phyloP scores from a whole-genome alignment of 1,139 yeast species.

The Schizosaccharomyces versatilis region DNA sequence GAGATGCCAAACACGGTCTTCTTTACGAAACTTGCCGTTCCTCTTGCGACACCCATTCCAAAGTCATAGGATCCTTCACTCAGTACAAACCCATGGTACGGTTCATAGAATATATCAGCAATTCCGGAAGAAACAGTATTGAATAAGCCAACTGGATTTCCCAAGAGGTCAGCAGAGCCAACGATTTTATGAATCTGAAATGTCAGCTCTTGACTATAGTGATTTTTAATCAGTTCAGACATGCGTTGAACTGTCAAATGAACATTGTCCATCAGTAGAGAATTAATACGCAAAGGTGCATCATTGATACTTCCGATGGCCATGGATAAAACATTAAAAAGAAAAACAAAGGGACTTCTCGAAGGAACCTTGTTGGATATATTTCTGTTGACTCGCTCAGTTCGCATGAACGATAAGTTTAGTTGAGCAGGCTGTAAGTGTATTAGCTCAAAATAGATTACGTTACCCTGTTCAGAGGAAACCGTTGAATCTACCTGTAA shows the following conservation, averaged over 20 bases:
- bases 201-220: constrained; percentile 78
- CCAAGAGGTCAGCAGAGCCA: constrained; percentile 90
- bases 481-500: constrained; percentile 37
- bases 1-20: constrained; percentile 89
- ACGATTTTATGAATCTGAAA: constrained; percentile 80
- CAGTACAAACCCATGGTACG: constrained; percentile 83
- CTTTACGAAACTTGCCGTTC: constrained; percentile 80
- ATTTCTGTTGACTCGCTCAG: constrained; percentile 51
- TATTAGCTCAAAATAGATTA: constrained; percentile 65
- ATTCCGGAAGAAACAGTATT: constrained; percentile 87
- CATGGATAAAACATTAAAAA: constrained; percentile 79
- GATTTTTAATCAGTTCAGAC: constrained; percentile 51
- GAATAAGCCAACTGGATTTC: constrained; percentile 91
- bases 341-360: constrained; percentile 30
- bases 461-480: constrained; percentile 23
- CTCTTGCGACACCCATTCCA: constrained; percentile 88
- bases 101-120: constrained; percentile 88
- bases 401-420: constrained; percentile 76
- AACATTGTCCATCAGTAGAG: constrained; percentile 69
- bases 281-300: constrained; percentile 81
- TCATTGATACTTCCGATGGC: constrained; percentile 93
- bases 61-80: constrained; percentile 80
- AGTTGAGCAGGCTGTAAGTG: constrained; percentile 83
- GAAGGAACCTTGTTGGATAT: constrained; percentile 20
- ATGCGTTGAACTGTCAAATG: constrained; percentile 66